These are phyloP conservation scores for Candida stauntonica DNA, from an alignment of 805 yeast species.

Conservation along the genomic window DNA sequence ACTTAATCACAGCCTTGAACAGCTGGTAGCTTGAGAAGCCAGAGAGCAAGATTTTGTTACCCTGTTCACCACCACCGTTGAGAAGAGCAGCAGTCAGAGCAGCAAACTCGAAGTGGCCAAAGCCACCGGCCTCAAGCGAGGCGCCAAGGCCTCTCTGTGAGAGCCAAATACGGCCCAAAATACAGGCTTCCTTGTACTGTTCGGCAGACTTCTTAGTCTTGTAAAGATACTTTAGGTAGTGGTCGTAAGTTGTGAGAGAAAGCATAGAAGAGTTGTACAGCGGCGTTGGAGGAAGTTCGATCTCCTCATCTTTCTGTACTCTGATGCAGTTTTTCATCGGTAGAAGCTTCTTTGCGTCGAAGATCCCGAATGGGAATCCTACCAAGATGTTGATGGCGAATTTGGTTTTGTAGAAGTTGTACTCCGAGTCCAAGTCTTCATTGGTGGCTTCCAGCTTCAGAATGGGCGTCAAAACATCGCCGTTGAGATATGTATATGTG, in stretches of 20 bases:
- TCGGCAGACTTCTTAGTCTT: slow-evolving; percentile 72
- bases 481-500: slow-evolving; percentile 68
- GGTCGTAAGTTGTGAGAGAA: slow-evolving; percentile 61
- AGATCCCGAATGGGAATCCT: slow-evolving; percentile 66
- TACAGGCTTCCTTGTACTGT: slow-evolving; percentile 81
- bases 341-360: slow-evolving; percentile 69
- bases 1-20: slow-evolving; percentile 82
- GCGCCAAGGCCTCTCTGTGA: slow-evolving; percentile 80
- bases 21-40: slow-evolving; percentile 93
- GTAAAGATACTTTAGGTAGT: slow-evolving; percentile 71
- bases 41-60: slow-evolving; percentile 70
- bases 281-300: slow-evolving; percentile 70
- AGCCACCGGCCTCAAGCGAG: slow-evolving; percentile 64
- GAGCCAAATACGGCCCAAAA: slow-evolving; percentile 86
- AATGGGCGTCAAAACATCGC: slow-evolving; percentile 73
- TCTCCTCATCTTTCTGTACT: slow-evolving; percentile 38
- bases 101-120: slow-evolving; percentile 90
- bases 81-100: slow-evolving; percentile 74
- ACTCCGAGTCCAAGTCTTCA: slow-evolving; percentile 39
- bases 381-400: slow-evolving; percentile 68
- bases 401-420: slow-evolving; percentile 63
- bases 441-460: slow-evolving; percentile 57
- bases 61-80: slow-evolving; percentile 75
- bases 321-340: slow-evolving; percentile 83
- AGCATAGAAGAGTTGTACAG: slow-evolving; percentile 78